Base-by-base conservation (phyloP, 352 stramenopile genomes). In the Globisporangium alternatum region DNA sequence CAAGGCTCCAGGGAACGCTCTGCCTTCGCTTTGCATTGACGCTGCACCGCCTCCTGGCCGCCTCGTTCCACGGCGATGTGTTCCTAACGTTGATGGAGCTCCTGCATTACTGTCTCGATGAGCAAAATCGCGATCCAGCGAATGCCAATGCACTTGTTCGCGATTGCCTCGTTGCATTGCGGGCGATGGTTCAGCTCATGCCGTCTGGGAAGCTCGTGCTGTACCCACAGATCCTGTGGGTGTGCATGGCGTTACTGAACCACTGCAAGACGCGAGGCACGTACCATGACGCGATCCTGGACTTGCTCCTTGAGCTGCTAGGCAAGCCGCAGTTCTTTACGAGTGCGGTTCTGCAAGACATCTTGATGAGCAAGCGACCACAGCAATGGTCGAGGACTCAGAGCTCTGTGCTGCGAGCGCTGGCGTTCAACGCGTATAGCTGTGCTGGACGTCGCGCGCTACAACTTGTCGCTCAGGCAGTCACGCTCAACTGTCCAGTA, bases 181-280 rank as follows among this genome's bases (percentile, higher is more conserved):
- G 66, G 5, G 69, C 67, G 39, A 68, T 89, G 56, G 72, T 86
- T 8, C 37, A 59, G 5, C 62, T 33, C 28, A 94, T 91, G 80
- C 78, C 85, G 10, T 31, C 66, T 2, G 47, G 72, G 9, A 80
- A 81, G 66, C 66, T 93, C 4, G 74, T 75, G 49, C 44, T 95
- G n/a, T 95, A 88, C 37, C 83, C 83, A 1, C 86, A 93, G 67
- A 69, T 95, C 6, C 63, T 91, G 22, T 95, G 83, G 86, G 81
- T 91, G 0, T 74, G 76, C 9, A 70, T 90, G 12, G 80, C 83
- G 15, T 60, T 95, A n/a, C 66, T 95, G 25, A 89, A 85, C 47
- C 76, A 93, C 57, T 70, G 67, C 53, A 68, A 66, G 62, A 41
- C 65, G 62, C 49, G 13, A 37, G 10, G 19, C 5, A 7, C 56